Base-by-base conservation (phyloP, 805 yeast species). In the Teunomyces tritomae region DNA sequence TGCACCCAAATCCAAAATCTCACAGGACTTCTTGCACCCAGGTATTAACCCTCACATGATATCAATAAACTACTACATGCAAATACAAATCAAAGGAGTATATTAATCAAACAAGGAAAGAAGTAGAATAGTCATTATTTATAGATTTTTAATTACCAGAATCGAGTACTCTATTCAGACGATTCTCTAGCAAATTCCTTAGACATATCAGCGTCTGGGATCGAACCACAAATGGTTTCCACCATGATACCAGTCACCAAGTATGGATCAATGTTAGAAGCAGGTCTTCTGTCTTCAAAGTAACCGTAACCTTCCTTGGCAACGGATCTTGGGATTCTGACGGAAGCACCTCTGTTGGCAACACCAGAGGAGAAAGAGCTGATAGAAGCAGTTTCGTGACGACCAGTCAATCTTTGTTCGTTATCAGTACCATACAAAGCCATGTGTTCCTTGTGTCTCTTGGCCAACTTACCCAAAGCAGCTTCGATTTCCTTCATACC, bases 231-330 rank as follows among this genome's bases (percentile, higher is more conserved):
- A 57, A 94, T 84, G 59, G 98, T 92, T 81, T 94, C 99, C 62
- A 87, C 87, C 85, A 94, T 89, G 70, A 94, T 90, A 81, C 98
- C 99, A 48, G 97, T 91, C 57, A 94, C 98, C 73, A 92, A 83
- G 79, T 94, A 94, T 59, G 99, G 98, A 75, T 94, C 99, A 64
- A 94, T 94, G 86, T 94, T 94, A 54, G 98, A 91, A 58, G 99
- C 99, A 50, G 99, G 99, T 80, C 99, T 89, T 82, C 99, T 89
- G 78, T 94, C 99, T 82, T 94, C 99, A 65, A 94, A 92, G 84
- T 94, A 94, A 52, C 99, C 99, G 76, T 75, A 89, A 52, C 97
- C 97, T 74, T 91, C 98, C 75, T 89, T 89, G 70, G 96, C 96
- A 61, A 94, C 99, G 39, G 96, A 85, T 80, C 99, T 87, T 77